Evolutionary conservation across 2,329 filamentous ascomycete genomes (phyloP).

Genomic region (Ophiobolus disseminans): DNA sequence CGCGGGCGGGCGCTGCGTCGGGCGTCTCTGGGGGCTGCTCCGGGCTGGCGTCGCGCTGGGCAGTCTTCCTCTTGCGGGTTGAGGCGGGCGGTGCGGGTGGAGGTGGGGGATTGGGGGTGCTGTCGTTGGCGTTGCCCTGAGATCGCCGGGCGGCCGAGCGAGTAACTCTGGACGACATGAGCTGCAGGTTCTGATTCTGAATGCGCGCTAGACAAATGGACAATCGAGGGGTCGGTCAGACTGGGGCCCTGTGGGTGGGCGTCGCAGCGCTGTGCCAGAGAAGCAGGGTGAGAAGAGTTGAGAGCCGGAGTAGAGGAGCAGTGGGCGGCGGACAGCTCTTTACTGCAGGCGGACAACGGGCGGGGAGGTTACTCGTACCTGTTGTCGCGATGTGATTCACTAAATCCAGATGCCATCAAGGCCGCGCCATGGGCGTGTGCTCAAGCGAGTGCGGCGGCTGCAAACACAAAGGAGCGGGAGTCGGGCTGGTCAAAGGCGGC

Average conservation of each 20-base stretch:
- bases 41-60: conserved; percentile 53
- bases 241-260: conserved; percentile 35
- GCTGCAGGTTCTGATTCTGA: conserved; percentile 58
- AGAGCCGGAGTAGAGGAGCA: conserved; percentile 17
- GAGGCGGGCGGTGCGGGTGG: conserved; percentile 56
- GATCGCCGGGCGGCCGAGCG: conserved; percentile 92
- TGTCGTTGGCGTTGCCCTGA: conserved; percentile 61
- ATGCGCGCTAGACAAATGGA: conserved; percentile 31
- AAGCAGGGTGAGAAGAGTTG: conserved; percentile 28
- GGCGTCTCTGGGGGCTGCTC: conserved; percentile 56
- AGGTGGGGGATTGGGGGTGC: conserved; percentile 53
- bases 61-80: conserved; percentile 78
- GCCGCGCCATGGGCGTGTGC: conserved; percentile 49
- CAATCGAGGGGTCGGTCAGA: conserved; percentile 39
- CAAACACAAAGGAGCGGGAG: conserved; percentile 23
- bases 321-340: conserved; percentile 1
- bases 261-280: conserved; percentile 38
- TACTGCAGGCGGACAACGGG: conserved; percentile 23
- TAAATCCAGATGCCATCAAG: conserved; percentile 42
- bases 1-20: conserved; percentile 37
- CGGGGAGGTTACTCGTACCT: conserved; percentile 28
- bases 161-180: conserved; percentile 97
- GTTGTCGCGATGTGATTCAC: conserved; percentile 29
- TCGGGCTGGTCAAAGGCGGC: conserved; percentile 5
- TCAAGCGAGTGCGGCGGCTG: conserved; percentile 44